Percentiles rank a stretch among this genome's conserved stretches.
Conservation (phyloP, 1,284 basidiomycete species). For the Coriolopsis trogii region DNA sequence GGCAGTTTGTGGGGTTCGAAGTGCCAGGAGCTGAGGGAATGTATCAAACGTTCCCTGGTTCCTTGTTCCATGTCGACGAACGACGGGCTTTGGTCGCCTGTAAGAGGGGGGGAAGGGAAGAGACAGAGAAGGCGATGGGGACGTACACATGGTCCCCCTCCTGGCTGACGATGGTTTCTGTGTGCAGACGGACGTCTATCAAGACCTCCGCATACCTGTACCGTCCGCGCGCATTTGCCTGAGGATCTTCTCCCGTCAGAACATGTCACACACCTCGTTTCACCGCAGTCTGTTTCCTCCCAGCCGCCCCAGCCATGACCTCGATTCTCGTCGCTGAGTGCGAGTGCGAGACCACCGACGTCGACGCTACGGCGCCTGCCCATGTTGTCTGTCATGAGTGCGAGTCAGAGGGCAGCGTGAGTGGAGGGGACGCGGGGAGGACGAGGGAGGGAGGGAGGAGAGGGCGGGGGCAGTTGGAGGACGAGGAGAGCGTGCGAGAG, state of each 20-base stretch:
- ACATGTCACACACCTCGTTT: slow-evolving; percentile 54
- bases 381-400: slow-evolving; percentile 24
- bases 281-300: slow-evolving; percentile 54
- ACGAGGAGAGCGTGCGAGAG: slow-evolving; percentile 19
- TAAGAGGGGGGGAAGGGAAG: slow-evolving; percentile 30
- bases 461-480: slow-evolving; percentile 8
- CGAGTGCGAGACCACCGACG: slow-evolving; percentile 81
- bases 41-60: slow-evolving; percentile 59
- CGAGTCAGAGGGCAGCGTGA: too few relatives aligned
- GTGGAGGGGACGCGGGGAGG: neutral
- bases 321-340: slow-evolving; percentile 62
- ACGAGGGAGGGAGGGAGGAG: neutral
- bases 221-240: slow-evolving; percentile 6
- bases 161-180: slow-evolving; percentile 69
- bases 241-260: slow-evolving; percentile 3
- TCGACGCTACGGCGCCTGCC: slow-evolving; percentile 76
- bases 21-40: slow-evolving; percentile 75
- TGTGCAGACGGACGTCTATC: slow-evolving; percentile 82
- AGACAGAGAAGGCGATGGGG: slow-evolving; percentile 2
- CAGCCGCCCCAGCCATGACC: slow-evolving; percentile 78
- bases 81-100: slow-evolving; percentile 28
- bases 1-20: slow-evolving; percentile 85
- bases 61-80: slow-evolving; percentile 35
- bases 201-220: slow-evolving; percentile 74
- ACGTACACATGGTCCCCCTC: slow-evolving; percentile 51